A percentile compares a stretch with the other conserved stretches of the same genome.
phyloP scores from a whole-genome alignment of 768 basidiomycete genomes.

The Coprinopsis cinerea region DNA sequence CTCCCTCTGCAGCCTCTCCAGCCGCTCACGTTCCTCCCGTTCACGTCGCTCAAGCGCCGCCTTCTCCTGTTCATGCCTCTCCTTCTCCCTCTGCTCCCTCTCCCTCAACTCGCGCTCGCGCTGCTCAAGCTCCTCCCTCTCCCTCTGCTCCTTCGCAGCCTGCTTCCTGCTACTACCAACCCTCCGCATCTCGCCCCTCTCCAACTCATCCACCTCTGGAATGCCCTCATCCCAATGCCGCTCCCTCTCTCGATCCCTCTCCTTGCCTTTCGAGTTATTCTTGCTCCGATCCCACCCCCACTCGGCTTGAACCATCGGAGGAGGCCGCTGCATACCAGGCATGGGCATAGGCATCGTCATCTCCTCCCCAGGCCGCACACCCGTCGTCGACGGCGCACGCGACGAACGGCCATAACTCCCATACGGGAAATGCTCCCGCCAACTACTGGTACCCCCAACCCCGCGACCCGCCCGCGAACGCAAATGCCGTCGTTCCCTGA shows the following conservation, averaged over 20 bases:
- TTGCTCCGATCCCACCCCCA: not conserved
- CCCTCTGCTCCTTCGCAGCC: conserved; percentile 4
- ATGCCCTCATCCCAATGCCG: not conserved
- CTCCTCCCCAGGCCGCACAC: not conserved
- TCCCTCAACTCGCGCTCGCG: not conserved
- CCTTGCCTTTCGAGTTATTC: not conserved
- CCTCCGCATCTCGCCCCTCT: not conserved
- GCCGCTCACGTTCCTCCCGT: not conserved
- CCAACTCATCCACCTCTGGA: not conserved
- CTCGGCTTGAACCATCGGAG: not conserved
- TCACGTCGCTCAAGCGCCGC: not conserved
- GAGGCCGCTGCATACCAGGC: too few relatives aligned
- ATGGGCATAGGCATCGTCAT: too few relatives aligned
- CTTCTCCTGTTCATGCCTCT: conserved; percentile 3
- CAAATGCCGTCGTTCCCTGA: too few relatives aligned
- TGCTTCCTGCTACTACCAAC: conserved; percentile 7
- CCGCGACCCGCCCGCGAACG: too few relatives aligned
- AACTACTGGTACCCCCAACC: not conserved
- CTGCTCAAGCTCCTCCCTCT: conserved; percentile 13
- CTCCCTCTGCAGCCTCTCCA: conserved; percentile 6
- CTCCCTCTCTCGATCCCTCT: too few relatives aligned
- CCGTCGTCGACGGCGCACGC: not conserved
- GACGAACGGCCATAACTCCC: not conserved
- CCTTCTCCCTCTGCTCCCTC: conserved; percentile 3
- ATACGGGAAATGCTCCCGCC: not conserved